These are phyloP conservation scores for Puccinia novopanici DNA, from an alignment of 1,284 basidiomycete species.

Conservation along the genomic window DNA sequence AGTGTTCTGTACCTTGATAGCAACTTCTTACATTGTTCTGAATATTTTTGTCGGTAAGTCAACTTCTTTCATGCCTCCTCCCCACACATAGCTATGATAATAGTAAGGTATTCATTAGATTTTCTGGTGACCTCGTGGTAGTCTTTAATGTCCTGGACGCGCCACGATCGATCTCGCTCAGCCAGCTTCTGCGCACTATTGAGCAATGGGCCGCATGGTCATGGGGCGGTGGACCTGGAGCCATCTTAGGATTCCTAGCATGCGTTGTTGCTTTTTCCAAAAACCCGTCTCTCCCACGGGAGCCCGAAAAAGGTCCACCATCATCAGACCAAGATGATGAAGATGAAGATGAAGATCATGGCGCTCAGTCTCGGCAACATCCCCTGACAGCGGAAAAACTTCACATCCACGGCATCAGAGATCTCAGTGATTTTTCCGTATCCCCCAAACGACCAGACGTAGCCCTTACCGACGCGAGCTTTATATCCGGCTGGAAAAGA, in stretches of 20 bases:
- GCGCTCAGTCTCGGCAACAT: constrained; percentile 4
- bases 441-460: constrained; percentile 5
- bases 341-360: constrained; percentile 29
- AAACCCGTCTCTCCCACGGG: constrained; percentile 32
- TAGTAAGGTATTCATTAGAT: background rate
- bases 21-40: constrained; percentile 48
- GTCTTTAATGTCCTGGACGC: constrained; percentile 44
- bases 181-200: constrained; percentile 40
- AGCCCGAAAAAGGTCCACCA: constrained; percentile 38
- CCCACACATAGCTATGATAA: background rate
- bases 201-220: constrained; percentile 50
- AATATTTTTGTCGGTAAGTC: constrained; percentile 46
- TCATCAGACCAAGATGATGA: constrained; percentile 17
- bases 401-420: constrained; percentile 16
- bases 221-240: constrained; percentile 48
- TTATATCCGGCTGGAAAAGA: constrained; percentile 11
- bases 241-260: constrained; percentile 40
- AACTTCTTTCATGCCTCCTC: background rate
- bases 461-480: constrained; percentile 6
- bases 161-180: constrained; percentile 42
- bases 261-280: constrained; percentile 48
- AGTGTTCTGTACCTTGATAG: constrained; percentile 44
- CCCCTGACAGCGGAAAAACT: constrained; percentile 43
- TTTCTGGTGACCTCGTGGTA: background rate
- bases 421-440: background rate